phyloP scores from a whole-genome alignment of 164 flowering plant species.

The Vitis labrusca region DNA sequence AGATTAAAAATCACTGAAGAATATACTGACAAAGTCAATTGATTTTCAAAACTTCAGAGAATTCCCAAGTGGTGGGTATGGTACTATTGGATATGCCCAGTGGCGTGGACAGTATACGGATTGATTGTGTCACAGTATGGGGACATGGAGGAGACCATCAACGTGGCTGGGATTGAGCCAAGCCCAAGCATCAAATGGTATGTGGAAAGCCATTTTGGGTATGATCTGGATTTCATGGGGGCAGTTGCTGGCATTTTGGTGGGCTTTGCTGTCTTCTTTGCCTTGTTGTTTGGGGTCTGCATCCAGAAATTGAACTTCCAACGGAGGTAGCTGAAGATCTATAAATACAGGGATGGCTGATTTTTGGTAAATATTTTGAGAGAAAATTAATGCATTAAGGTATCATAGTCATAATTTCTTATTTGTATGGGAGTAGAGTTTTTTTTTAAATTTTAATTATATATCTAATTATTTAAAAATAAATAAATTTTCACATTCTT shows the following conservation, averaged over 20 bases:
- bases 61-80: constrained; percentile 93
- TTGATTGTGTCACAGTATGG: constrained; percentile 73
- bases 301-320: constrained; percentile 80
- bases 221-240: constrained; percentile 62
- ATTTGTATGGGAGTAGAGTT: too few relatives aligned
- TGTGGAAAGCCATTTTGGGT: constrained; percentile 58
- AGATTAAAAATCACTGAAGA: too few relatives aligned
- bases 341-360: too few relatives aligned
- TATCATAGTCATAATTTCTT: too few relatives aligned
- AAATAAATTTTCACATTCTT: too few relatives aligned
- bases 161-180: constrained; percentile 34
- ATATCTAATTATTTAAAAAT: too few relatives aligned
- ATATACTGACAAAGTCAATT: too few relatives aligned
- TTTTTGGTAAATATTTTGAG: too few relatives aligned
- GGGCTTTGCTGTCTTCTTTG: constrained; percentile 68
- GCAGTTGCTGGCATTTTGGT: constrained; percentile 77
- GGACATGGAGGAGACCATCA: constrained; percentile 41
- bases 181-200: constrained; percentile 42
- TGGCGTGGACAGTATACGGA: constrained; percentile 93
- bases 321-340: constrained; percentile 38
- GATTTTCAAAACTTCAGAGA: constrained; percentile 38
- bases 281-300: constrained; percentile 69
- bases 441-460: too few relatives aligned
- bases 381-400: too few relatives aligned
- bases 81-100: constrained; percentile 89